A percentile compares a stretch with the other conserved stretches of the same genome.
Evolutionary conservation across 2,329 filamentous ascomycete genomes (phyloP).

Genomic region (Malbranchea zuffiana): DNA sequence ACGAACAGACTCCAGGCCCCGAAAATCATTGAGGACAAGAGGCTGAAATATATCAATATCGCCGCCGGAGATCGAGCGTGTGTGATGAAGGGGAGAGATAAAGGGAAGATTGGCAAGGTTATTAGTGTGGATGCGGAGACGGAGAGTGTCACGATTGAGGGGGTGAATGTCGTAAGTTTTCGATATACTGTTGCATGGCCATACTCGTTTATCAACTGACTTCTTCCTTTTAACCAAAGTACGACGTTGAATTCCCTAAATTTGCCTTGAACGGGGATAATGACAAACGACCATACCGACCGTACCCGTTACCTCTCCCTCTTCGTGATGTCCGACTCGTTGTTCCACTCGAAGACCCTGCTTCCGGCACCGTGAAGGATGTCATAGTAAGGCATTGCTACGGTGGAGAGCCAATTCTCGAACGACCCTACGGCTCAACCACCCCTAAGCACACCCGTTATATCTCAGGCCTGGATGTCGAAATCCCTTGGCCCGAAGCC

Average conservation of each 20-base stretch:
- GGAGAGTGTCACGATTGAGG: slow-evolving; percentile 52
- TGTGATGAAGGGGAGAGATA: slow-evolving; percentile 63
- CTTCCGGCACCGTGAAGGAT: slow-evolving; percentile 56
- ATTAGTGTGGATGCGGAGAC: slow-evolving; percentile 42
- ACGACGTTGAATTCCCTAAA: slow-evolving; percentile 33
- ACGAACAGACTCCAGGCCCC: slow-evolving; percentile 28
- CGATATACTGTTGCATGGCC: not conserved
- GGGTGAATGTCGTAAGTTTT: slow-evolving; percentile 52
- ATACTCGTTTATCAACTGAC: too few relatives aligned
- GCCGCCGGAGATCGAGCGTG: slow-evolving; percentile 68
- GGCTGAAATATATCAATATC: slow-evolving; percentile 48
- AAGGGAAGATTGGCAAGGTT: slow-evolving; percentile 74
- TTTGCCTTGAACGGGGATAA: slow-evolving; percentile 28
- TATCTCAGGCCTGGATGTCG: slow-evolving; percentile 59
- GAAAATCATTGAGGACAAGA: slow-evolving; percentile 30
- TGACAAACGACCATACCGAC: slow-evolving; percentile 34
- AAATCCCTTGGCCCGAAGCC: slow-evolving; percentile 64
- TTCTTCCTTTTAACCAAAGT: slow-evolving; percentile 22
- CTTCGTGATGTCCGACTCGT: slow-evolving; percentile 71
- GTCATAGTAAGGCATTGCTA: slow-evolving; percentile 64
- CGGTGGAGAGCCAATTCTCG: slow-evolving; percentile 40
- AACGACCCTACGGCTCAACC: slow-evolving; percentile 39
- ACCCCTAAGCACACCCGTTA: slow-evolving; percentile 38
- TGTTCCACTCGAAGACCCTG: slow-evolving; percentile 57
- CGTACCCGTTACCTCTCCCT: slow-evolving; percentile 48